These are phyloP conservation scores for Penicillium roqueforti DNA, from an alignment of 495 filamentous ascomycete genomes.

Conservation along the genomic window DNA sequence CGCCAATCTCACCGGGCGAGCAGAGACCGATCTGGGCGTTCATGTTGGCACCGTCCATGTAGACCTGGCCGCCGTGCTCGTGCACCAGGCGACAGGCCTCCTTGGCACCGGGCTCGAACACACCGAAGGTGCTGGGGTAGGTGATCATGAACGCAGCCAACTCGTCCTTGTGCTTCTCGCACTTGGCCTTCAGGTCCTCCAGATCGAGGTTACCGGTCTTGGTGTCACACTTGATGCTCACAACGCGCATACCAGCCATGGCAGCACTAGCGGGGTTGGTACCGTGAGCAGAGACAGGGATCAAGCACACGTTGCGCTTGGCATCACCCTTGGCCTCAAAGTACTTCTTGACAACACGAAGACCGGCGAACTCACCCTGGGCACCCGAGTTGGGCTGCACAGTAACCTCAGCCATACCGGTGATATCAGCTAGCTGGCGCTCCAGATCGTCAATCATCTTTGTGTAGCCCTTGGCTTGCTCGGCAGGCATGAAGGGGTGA, in stretches of 20 bases:
- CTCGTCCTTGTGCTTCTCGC: conserved; percentile 77
- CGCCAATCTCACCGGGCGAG: conserved; percentile 94
- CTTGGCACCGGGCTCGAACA: conserved; percentile 91
- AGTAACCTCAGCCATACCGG: conserved; percentile 85
- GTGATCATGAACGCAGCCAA: conserved; percentile 98
- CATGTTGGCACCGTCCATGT: conserved; percentile 99
- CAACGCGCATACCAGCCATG: conserved; percentile 97
- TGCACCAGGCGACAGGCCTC: conserved; percentile 84
- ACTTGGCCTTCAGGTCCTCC: conserved; percentile 79
- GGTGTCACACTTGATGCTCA: conserved; percentile 86
- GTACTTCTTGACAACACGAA: conserved; percentile 89
- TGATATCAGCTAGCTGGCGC: conserved; percentile 76
- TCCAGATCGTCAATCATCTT: conserved; percentile 68
- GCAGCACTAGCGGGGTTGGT: conserved; percentile 96
- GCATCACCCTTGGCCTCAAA: conserved; percentile 60
- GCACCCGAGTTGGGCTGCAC: conserved; percentile 96
- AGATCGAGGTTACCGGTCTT: conserved; percentile 90
- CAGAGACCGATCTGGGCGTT: conserved; percentile 98
- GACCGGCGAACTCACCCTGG: conserved; percentile 92
- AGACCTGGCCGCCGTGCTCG: conserved; percentile 86
- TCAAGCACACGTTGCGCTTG: conserved; percentile 90
- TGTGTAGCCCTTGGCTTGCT: conserved; percentile 64
- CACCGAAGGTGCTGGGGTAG: conserved; percentile 94
- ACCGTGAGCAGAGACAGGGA: conserved; percentile 94
- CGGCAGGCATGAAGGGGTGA: conserved; percentile 72